A percentile compares a stretch with the other conserved stretches of the same genome.
Conservation (phyloP, 2,329 filamentous ascomycete genomes). For the Sphaerulina populicola region DNA sequence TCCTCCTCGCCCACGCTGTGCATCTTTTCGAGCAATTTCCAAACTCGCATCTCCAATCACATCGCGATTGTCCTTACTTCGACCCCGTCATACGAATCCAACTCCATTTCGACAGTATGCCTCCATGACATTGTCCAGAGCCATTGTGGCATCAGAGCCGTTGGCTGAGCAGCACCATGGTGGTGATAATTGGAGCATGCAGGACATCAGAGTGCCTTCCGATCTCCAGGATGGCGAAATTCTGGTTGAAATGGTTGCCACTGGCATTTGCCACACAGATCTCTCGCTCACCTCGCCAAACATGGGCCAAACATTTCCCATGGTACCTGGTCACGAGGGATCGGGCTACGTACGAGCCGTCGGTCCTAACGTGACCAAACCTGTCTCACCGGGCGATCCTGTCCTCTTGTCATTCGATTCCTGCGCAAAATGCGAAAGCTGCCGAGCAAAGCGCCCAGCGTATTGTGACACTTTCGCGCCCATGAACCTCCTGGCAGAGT, state of each 20-base stretch:
- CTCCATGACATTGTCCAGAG: constrained; percentile 11
- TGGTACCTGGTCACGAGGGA: constrained; percentile 24
- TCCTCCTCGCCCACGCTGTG: not conserved
- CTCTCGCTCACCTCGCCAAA: constrained; percentile 16
- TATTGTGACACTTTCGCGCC: constrained; percentile 23
- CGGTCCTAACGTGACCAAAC: constrained; percentile 31
- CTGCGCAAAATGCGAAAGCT: constrained; percentile 20
- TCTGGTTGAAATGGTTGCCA: constrained; percentile 24
- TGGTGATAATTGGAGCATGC: constrained; percentile 17
- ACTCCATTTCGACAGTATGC: constrained; percentile 9
- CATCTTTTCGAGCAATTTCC: not conserved
- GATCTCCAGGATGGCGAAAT: constrained; percentile 21
- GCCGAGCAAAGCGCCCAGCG: constrained; percentile 14
- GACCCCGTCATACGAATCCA: not conserved
- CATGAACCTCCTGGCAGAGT: constrained; percentile 18
- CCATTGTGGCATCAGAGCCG: constrained; percentile 18
- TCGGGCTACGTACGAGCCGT: constrained; percentile 41
- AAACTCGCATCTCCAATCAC: not conserved
- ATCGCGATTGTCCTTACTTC: not conserved
- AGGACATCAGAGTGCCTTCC: constrained; percentile 17
- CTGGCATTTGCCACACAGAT: constrained; percentile 27
- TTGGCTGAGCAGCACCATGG: constrained; percentile 10
- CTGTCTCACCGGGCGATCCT: constrained; percentile 21
- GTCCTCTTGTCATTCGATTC: constrained; percentile 22
- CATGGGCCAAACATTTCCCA: constrained; percentile 21